These are phyloP conservation scores for Talaromyces sp. DNA, from an alignment of 2,329 filamentous ascomycete species.

Conservation along the genomic window DNA sequence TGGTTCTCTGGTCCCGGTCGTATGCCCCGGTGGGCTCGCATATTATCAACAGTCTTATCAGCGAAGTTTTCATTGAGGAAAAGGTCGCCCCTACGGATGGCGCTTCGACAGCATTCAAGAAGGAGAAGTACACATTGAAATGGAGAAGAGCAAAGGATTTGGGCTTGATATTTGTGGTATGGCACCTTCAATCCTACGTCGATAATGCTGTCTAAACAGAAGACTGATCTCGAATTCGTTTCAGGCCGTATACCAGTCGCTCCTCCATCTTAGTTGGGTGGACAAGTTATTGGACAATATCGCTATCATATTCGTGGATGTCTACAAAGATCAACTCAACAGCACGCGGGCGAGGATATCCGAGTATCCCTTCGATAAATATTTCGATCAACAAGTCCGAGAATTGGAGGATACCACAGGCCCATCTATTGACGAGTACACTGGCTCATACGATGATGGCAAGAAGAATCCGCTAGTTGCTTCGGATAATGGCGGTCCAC, in stretches of 20 bases:
- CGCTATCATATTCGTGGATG: constrained; percentile 80
- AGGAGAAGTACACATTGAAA: constrained; percentile 90
- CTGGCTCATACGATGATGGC: constrained; percentile 21
- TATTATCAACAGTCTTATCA: constrained; percentile 90
- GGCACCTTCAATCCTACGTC: constrained; percentile 25
- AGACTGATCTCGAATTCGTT: constrained; percentile 16
- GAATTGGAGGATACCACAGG: constrained; percentile 55
- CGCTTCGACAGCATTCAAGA: constrained; percentile 67
- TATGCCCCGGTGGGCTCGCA: constrained; percentile 74
- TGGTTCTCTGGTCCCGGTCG: constrained; percentile 91
- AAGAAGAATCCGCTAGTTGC: constrained; percentile 45
- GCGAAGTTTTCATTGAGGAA: constrained; percentile 96
- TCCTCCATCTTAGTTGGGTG: constrained; percentile 93
- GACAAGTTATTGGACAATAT: constrained; percentile 96
- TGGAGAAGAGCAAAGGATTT: constrained; percentile 92
- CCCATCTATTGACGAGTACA: constrained; percentile 40
- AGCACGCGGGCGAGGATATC: constrained; percentile 72
- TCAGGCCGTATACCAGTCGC: constrained; percentile 91
- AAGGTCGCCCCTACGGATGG: constrained; percentile 62
- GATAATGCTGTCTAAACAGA: constrained; percentile 14
- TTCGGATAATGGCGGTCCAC: constrained; percentile 47
- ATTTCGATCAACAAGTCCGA: constrained; percentile 87
- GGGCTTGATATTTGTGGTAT: constrained; percentile 88
- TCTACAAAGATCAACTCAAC: constrained; percentile 83
- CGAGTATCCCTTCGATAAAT: constrained; percentile 81